Base-by-base conservation (phyloP, 768 basidiomycete genomes). In the Rickenella mellea region DNA sequence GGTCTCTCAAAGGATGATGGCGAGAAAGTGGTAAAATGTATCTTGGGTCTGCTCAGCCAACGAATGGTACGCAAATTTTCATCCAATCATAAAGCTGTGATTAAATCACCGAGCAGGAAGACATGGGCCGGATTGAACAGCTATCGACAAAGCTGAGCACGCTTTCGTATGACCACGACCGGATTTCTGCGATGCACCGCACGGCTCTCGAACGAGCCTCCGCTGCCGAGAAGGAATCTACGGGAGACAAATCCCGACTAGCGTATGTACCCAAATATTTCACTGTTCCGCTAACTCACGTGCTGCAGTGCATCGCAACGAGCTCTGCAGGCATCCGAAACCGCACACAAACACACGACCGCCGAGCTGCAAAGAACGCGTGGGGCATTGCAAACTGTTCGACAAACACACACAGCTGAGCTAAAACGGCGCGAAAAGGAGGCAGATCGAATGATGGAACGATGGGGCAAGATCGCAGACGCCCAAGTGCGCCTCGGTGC, bases 361-460 rank as follows among this genome's bases (percentile, higher is more conserved):
- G 60, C 66, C 1, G 84, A 88, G 47, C 71, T 89, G 2, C 80
- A 83, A 51, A 79, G 83, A 20, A 77, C 79, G n/a, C 74, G 80
- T 33, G 72, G 76, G 1, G 59, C 77, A 0, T 54, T 91, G 9
- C 84, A 86, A 48, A 74, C 74, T 8, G 64, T 86, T 10, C 78
- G 89, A 20, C 68, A 76, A 29, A 73, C 80, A 0, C 76, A 87
- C 47, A 70, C 75, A 43, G 67, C 69, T 27, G 89, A 91, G 55
- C 56, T 87, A 26, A 88, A 81, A 70, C 84, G 83, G 67, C 76
- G 74, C 52, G 88, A 92, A 50, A 82, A 80, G 49, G 87, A 91
- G 29, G 60, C 80, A 14, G 87, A 90, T 51, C 71, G 78, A 14
- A 77, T 83, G 55, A 49, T 73, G 21, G 87, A 90, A 38, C 78